Percentiles rank a stretch among this genome's conserved stretches.
These are phyloP conservation scores for Penicillium tannophilum DNA, from an alignment of 495 filamentous ascomycete species.

Conservation along the genomic window DNA sequence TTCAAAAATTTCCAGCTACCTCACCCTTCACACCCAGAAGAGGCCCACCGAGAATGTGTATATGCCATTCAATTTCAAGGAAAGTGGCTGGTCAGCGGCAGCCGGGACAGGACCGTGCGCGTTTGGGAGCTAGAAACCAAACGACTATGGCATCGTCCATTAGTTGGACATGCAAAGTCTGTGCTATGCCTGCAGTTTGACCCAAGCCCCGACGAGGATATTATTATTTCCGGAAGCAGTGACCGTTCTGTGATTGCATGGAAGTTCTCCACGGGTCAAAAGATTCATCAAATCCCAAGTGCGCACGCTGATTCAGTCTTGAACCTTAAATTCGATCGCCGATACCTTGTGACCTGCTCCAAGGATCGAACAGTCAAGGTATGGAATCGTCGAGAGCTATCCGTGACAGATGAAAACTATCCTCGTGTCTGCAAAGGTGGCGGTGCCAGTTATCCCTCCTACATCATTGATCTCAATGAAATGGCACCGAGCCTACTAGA, in stretches of 20 bases:
- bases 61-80: conserved; percentile 90
- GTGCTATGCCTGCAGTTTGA: conserved; percentile 97
- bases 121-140: conserved; percentile 88
- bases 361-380: conserved; percentile 97
- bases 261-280: conserved; percentile 86
- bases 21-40: conserved; percentile 74
- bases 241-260: conserved; percentile 89
- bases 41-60: conserved; percentile 89
- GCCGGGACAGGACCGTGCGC: conserved; percentile 82
- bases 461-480: conserved; percentile 54
- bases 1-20: conserved; percentile 89
- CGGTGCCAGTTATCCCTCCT: conserved; percentile 52
- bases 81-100: conserved; percentile 90
- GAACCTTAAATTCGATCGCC: conserved; percentile 91
- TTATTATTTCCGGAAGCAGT: conserved; percentile 92
- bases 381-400: conserved; percentile 78
- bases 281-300: conserved; percentile 67
- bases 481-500: conserved; percentile 49
- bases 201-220: conserved; percentile 82
- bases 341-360: conserved; percentile 91
- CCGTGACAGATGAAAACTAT: conserved; percentile 69
- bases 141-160: conserved; percentile 68
- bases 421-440: conserved; percentile 42
- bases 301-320: conserved; percentile 91
- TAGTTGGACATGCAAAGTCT: conserved; percentile 78